Conservation (phyloP, 1,284 basidiomycete genomes). For the Anthracocystis panici-leucophaei region DNA sequence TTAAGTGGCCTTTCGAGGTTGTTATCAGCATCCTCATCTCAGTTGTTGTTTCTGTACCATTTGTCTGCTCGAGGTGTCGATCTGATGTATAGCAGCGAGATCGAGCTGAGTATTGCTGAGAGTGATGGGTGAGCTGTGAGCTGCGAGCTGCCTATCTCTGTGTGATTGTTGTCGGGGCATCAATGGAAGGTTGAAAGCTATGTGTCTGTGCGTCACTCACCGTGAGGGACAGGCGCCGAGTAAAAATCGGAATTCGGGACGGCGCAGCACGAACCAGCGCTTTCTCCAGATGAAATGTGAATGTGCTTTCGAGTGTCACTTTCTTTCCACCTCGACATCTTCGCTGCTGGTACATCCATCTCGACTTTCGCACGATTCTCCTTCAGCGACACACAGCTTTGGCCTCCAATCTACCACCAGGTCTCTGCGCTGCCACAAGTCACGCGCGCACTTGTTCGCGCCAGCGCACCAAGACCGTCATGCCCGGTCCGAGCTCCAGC, state of each 20-base stretch:
- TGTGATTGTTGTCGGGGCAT: not conserved
- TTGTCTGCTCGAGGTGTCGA: not conserved
- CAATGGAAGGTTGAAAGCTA: not conserved
- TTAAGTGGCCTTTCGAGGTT: not conserved
- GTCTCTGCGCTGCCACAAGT: no score
- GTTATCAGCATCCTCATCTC: not conserved
- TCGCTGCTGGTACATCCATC: not conserved
- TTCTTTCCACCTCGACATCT: not conserved
- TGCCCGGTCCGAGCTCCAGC: conserved; percentile 19
- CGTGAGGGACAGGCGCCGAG: no score
- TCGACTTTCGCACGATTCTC: not conserved
- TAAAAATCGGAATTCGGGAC: conserved; percentile 11
- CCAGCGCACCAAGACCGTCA: not conserved
- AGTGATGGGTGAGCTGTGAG: not conserved
- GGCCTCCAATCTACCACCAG: not conserved
- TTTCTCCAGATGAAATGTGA: not conserved
- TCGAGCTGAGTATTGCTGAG: not conserved
- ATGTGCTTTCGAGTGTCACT: not conserved
- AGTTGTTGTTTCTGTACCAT: not conserved
- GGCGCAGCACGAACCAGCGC: not conserved
- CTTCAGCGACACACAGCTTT: no score
- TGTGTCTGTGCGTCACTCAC: conserved; percentile 11
- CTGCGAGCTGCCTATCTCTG: not conserved
- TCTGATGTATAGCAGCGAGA: no score
- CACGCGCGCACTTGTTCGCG: no score